phyloP scores from a whole-genome alignment of 345 rosid genomes.

The Hibiscus tridactylites region DNA sequence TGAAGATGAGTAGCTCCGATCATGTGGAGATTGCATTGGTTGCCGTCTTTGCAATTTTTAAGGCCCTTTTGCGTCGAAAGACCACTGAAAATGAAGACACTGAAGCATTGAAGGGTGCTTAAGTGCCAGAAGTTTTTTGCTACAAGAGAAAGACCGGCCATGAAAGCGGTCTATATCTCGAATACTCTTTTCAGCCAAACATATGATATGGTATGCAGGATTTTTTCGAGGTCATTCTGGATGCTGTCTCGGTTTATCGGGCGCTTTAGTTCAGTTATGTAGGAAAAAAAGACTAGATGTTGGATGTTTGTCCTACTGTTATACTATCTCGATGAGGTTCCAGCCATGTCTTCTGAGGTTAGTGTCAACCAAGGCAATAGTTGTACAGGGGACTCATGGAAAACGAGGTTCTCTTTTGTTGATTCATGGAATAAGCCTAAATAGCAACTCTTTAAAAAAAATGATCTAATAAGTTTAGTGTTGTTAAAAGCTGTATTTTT shows the following conservation, averaged over 20 bases:
- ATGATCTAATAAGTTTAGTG: neutral
- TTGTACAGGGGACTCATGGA: constrained; percentile 17
- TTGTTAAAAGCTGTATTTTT: neutral
- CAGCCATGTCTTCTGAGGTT: neutral
- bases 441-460: neutral
- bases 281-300: neutral
- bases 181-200: neutral
- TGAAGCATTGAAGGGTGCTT: constrained; percentile 36
- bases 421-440: constrained; percentile 2
- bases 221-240: neutral
- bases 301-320: neutral
- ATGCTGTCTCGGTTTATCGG: neutral
- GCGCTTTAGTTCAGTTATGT: neutral
- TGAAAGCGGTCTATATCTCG: neutral
- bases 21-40: constrained; percentile 63
- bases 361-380: constrained; percentile 9
- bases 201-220: neutral
- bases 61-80: constrained; percentile 43
- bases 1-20: constrained; percentile 64
- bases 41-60: constrained; percentile 45
- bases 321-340: neutral
- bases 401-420: constrained; percentile 2
- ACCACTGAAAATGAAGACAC: constrained; percentile 16
- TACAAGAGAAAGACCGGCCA: neutral
- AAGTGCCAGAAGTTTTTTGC: constrained; percentile 4